These are phyloP conservation scores for Paramecium tetraurelia DNA, from an alignment of 73 alveolate genomes.

Conservation along the genomic window DNA sequence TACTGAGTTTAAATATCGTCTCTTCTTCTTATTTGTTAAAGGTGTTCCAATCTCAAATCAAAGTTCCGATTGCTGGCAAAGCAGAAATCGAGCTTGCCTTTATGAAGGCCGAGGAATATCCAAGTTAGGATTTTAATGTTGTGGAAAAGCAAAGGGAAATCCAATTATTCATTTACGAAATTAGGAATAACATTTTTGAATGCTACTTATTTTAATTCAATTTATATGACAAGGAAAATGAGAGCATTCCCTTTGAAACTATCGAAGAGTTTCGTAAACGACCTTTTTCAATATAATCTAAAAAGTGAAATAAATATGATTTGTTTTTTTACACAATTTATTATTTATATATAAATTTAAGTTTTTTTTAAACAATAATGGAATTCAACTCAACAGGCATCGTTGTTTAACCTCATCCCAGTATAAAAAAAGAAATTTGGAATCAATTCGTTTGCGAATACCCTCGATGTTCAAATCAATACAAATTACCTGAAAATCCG, in stretches of 20 bases:
- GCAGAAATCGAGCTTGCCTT: background rate
- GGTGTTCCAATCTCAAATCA: background rate
- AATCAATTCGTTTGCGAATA: background rate
- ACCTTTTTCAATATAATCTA: background rate
- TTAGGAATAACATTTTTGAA: background rate
- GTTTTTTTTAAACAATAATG: background rate
- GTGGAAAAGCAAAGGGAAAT: background rate
- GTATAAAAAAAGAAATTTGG: background rate
- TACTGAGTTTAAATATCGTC: background rate
- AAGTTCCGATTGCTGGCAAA: background rate
- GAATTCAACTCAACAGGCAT: background rate
- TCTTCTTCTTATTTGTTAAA: background rate
- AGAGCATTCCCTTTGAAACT: background rate
- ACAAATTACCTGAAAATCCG: background rate
- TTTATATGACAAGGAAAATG: background rate
- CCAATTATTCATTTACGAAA: background rate
- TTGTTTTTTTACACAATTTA: background rate
- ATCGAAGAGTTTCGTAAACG: background rate
- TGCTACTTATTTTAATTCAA: background rate
- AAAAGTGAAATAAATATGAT: background rate
- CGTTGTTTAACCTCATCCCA: background rate
- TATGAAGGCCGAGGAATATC: background rate
- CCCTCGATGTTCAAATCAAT: background rate
- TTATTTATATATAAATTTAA: background rate
- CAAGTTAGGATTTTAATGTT: background rate